These are phyloP conservation scores for Pelargonium australe DNA, from an alignment of 441 rosid genomes.

Conservation along the genomic window DNA sequence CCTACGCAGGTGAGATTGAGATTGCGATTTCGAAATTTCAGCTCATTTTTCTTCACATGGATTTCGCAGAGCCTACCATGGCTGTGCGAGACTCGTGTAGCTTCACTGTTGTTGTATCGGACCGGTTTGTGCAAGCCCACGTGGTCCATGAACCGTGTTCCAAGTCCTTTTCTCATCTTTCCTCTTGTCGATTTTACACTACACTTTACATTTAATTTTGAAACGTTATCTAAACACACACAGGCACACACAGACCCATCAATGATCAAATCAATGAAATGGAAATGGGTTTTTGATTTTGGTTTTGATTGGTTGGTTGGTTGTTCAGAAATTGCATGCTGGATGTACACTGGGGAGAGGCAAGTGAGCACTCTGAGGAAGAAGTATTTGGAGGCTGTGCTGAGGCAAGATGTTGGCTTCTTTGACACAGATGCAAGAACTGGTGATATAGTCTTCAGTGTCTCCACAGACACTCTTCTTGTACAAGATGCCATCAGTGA, in stretches of 20 bases:
- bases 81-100: too few relatives aligned
- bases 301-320: not conserved
- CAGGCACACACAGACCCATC: too few relatives aligned
- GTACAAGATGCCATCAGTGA: constrained; percentile 89
- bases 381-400: constrained; percentile 55
- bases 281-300: not conserved
- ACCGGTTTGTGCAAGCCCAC: too few relatives aligned
- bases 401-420: constrained; percentile 72
- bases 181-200: not conserved
- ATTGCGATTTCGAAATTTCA: not conserved
- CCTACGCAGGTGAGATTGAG: constrained; percentile 64
- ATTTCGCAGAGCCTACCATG: too few relatives aligned
- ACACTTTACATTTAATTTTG: too few relatives aligned
- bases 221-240: too few relatives aligned
- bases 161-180: too few relatives aligned
- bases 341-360: constrained; percentile 87
- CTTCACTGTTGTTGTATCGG: too few relatives aligned
- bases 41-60: too few relatives aligned
- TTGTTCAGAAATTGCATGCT: constrained; percentile 60
- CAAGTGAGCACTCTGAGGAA: constrained; percentile 59
- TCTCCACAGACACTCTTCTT: constrained; percentile 78
- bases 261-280: not conserved
- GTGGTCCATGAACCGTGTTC: too few relatives aligned
- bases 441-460: constrained; percentile 70
- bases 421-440: constrained; percentile 71